Percentiles rank a stretch among this genome's conserved stretches.
Conservation (phyloP, 2,329 filamentous ascomycete genomes). For the Coniosporium tulheliwenetii region DNA sequence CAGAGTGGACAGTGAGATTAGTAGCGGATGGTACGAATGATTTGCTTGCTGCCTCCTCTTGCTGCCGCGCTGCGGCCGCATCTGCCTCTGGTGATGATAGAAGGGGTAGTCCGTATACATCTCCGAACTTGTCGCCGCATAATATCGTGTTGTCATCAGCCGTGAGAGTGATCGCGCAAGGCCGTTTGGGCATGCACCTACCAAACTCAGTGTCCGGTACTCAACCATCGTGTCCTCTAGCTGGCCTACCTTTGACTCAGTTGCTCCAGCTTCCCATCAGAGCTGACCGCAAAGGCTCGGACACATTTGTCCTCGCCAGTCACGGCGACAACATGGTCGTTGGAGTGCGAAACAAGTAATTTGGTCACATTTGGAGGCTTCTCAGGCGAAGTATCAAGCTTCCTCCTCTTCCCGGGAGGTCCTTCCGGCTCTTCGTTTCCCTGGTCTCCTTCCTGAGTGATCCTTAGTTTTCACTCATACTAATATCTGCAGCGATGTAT, state of each 20-base stretch:
- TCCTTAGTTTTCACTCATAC: conserved; percentile 5
- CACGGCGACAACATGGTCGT: conserved; percentile 56
- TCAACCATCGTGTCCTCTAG: no score
- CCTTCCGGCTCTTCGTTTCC: conserved; percentile 8
- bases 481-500: no score
- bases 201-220: conserved; percentile 3
- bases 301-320: conserved; percentile 88
- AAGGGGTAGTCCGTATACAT: conserved; percentile 80
- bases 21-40: conserved; percentile 37
- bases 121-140: conserved; percentile 87
- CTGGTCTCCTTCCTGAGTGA: conserved; percentile 2
- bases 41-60: conserved; percentile 12
- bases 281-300: conserved; percentile 59
- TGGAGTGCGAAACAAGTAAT: conserved; percentile 46
- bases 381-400: conserved; percentile 14
- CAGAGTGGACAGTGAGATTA: conserved; percentile 44
- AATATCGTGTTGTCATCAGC: conserved; percentile 58
- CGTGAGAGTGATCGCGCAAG: conserved; percentile 58
- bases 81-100: conserved; percentile 26
- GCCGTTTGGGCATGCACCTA: conserved; percentile 78
- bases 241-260: conserved; percentile 52
- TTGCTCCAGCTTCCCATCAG: conserved; percentile 44
- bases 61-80: conserved; percentile 4
- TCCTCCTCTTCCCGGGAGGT: conserved; percentile 25
- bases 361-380: conserved; percentile 50